Percentiles rank a stretch among this genome's conserved stretches.
phyloP scores from a whole-genome alignment of 2,329 filamentous ascomycete genomes.

The Pyrenochaeta sp. region DNA sequence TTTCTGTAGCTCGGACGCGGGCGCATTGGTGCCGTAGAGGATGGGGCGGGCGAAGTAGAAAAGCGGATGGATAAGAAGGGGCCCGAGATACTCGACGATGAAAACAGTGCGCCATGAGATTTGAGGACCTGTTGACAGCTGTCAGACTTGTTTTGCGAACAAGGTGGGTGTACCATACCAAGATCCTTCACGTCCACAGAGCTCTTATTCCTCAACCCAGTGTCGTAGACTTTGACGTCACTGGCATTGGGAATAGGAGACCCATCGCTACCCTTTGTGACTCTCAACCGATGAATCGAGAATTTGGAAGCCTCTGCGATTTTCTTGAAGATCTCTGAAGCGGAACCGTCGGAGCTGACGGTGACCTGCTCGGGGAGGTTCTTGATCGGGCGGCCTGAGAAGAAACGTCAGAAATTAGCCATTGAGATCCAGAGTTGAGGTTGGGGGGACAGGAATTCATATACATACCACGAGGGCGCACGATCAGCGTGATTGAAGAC shows the following conservation, averaged over 20 bases:
- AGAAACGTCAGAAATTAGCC: slow-evolving; percentile 7
- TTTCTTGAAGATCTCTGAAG: slow-evolving; percentile 64
- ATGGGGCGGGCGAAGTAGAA: slow-evolving; percentile 75
- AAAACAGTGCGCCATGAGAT: slow-evolving; percentile 94
- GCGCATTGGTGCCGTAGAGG: slow-evolving; percentile 67
- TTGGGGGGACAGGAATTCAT: not conserved
- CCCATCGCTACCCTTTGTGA: slow-evolving; percentile 71
- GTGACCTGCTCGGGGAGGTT: slow-evolving; percentile 65
- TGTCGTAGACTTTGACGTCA: slow-evolving; percentile 60
- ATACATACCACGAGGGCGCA: slow-evolving; percentile 55
- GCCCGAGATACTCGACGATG: slow-evolving; percentile 92
- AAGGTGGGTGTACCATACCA: slow-evolving; percentile 60
- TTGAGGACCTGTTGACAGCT: slow-evolving; percentile 71
- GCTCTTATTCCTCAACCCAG: slow-evolving; percentile 65
- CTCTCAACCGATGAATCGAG: slow-evolving; percentile 66
- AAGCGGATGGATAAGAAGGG: slow-evolving; percentile 83
- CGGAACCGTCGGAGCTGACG: slow-evolving; percentile 59
- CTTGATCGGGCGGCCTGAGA: slow-evolving; percentile 66
- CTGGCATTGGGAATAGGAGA: slow-evolving; percentile 63
- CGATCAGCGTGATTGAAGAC: slow-evolving; percentile 51
- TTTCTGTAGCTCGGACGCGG: slow-evolving; percentile 71
- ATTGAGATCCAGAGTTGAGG: slow-evolving; percentile 9
- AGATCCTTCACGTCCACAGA: slow-evolving; percentile 89
- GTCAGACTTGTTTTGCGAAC: slow-evolving; percentile 7
- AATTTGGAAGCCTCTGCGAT: slow-evolving; percentile 63